Evolutionary conservation across 1,139 yeast genomes (phyloP).

Genomic region (Tardiomyces blankii): DNA sequence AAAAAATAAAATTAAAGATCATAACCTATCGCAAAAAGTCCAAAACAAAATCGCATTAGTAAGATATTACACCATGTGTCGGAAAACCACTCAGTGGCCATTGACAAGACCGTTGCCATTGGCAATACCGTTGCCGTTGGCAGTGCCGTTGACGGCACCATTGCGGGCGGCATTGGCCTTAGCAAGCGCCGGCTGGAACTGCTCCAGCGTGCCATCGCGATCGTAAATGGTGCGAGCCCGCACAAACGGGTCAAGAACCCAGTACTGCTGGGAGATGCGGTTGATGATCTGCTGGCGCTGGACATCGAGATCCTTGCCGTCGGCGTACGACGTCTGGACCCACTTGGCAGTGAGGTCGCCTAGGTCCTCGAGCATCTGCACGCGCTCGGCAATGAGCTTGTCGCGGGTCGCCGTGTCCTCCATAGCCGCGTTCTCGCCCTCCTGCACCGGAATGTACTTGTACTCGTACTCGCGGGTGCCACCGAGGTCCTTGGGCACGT

Average conservation of each 20-base stretch:
- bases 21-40: no score
- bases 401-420: conserved; percentile 35
- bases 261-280: conserved; percentile 45
- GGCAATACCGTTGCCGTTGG: background rate
- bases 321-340: conserved; percentile 41
- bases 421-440: conserved; percentile 34
- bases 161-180: conserved; percentile 11
- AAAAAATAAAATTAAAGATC: no score
- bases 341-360: conserved; percentile 53
- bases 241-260: conserved; percentile 56
- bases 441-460: conserved; percentile 44
- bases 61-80: background rate
- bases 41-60: conserved; percentile 3
- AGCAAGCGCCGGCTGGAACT: conserved; percentile 17
- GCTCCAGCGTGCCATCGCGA: conserved; percentile 36
- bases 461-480: conserved; percentile 51
- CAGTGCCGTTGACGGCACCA: background rate
- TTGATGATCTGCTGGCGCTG: conserved; percentile 41
- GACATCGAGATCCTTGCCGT: conserved; percentile 26
- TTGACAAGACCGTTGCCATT: background rate
- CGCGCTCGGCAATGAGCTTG: conserved; percentile 36
- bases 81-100: background rate
- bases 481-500: conserved; percentile 54
- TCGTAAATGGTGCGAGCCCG: conserved; percentile 63
- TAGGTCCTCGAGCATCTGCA: conserved; percentile 30